These are phyloP conservation scores for Peronospora tabacina DNA, from an alignment of 352 stramenopile species.

Conservation along the genomic window DNA sequence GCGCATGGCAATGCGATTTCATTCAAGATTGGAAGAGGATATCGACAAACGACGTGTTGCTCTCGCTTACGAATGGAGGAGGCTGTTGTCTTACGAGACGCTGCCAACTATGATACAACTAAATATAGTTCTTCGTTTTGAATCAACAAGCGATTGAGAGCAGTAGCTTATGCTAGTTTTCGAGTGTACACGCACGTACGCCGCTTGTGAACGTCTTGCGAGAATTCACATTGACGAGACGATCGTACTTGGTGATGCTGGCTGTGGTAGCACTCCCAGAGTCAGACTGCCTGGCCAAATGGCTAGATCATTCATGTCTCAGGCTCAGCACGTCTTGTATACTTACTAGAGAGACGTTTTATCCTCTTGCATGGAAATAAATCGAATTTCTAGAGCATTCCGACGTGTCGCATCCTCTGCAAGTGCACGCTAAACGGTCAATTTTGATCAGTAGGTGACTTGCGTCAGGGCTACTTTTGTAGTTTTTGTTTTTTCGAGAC, in stretches of 20 bases:
- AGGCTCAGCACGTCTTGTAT: no score
- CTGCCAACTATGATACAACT: not conserved
- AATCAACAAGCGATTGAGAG: no score
- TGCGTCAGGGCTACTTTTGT: not conserved
- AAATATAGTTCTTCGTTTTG: not conserved
- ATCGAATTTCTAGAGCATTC: no score
- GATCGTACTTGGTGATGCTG: not conserved
- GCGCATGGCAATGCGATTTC: not conserved
- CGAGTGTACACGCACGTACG: not conserved
- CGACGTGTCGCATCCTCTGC: no score
- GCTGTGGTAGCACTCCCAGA: not conserved
- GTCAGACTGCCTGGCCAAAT: constrained; percentile 4
- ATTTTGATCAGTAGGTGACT: no score
- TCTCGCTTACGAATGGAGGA: constrained; percentile 7
- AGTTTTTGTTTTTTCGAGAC: no score
- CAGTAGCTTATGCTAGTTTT: not conserved
- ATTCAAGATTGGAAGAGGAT: not conserved
- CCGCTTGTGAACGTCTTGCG: not conserved
- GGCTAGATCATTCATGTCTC: not conserved
- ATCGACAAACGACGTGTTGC: not conserved
- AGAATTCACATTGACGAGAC: not conserved
- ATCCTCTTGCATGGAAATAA: no score
- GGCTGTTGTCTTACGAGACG: not conserved
- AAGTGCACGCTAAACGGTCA: no score
- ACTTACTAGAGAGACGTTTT: no score